Evolutionary conservation across 306 rosid species (phyloP).

Genomic region (Sicyos edulis): DNA sequence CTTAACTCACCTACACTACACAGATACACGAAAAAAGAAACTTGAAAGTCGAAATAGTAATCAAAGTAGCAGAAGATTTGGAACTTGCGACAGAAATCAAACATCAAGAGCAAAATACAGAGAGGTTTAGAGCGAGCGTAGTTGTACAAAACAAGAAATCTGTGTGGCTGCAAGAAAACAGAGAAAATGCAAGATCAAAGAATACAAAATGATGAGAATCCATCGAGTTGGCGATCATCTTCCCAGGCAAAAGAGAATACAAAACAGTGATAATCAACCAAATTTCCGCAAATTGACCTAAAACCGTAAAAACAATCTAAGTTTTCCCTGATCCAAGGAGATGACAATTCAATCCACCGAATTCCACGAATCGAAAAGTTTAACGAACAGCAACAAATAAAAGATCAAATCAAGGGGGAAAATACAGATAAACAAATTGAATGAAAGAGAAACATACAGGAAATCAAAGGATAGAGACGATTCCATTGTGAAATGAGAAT

Average conservation of each 20-base stretch:
- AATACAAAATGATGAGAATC: not conserved
- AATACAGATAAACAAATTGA: not conserved
- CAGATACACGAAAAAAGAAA: not conserved
- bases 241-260: conserved; percentile 1
- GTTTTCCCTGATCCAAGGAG: not conserved
- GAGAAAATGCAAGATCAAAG: not conserved
- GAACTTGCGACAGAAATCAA: not conserved
- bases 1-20: not conserved
- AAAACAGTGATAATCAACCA: not conserved
- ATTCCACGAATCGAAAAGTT: not conserved
- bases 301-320: not conserved
- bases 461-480: conserved; percentile 3
- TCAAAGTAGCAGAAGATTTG: not conserved
- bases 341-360: not conserved
- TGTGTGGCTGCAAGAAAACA: not conserved
- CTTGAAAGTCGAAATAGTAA: not conserved
- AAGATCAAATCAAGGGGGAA: not conserved
- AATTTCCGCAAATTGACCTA: not conserved
- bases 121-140: not conserved
- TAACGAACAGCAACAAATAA: not conserved
- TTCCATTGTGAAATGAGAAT: not conserved
- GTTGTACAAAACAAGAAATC: not conserved
- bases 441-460: not conserved
- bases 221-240: conserved; percentile 10
- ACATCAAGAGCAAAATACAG: not conserved